Evolutionary conservation across 495 filamentous ascomycete species (phyloP), one percentile per base, ranked within the genome.

Genomic region (Aspergillus sparsus): DNA sequence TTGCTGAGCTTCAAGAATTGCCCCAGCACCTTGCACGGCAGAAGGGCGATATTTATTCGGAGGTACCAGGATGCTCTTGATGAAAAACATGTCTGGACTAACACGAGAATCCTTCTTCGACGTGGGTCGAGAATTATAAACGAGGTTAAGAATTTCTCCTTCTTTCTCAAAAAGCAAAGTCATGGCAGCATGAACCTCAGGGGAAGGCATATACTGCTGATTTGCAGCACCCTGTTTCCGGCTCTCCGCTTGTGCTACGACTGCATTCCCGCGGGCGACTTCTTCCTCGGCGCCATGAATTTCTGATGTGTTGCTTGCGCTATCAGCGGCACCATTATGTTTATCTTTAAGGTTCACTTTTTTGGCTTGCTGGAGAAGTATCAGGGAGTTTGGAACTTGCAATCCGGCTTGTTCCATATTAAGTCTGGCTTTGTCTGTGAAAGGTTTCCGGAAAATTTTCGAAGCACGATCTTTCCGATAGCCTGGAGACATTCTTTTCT

Each of bases 31-130:
- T 45, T 90, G 89, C 34, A 82, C 80, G n/a, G 91, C 86, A 70
- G 92, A 92, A 21, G 92, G 92, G n/a, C 95, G 86, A 70, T 88
- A 98, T 65, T 86, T 89, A 69, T 94, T 97, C 0, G 95, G 94
- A 13, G 95, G 92, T 4, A 99, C 89, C 21, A 97, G 72, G 36
- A 99, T 75, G 35, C 80, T 85, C 61, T 87, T 85, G 49, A 98
- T 80, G 75, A 99, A 99, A 73, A 99, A 97, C 85, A 97, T 97
- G 67, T 94, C 89, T 0, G 91, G 84, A 6, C 77, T 83, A 8
- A 93, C 73, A 46, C 72, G 77, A 58, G 80, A 82, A 16, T 71
- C 74, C 56, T 75, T 70, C 61, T 80, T 79, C 13, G 76, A 66
- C 8, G 75, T 65, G 18, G 87, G 84, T 53, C 86, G 83, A 36